Evolutionary conservation across 169 alveolate genomes (phyloP).

Genomic region (Eimeria falciformis): DNA sequence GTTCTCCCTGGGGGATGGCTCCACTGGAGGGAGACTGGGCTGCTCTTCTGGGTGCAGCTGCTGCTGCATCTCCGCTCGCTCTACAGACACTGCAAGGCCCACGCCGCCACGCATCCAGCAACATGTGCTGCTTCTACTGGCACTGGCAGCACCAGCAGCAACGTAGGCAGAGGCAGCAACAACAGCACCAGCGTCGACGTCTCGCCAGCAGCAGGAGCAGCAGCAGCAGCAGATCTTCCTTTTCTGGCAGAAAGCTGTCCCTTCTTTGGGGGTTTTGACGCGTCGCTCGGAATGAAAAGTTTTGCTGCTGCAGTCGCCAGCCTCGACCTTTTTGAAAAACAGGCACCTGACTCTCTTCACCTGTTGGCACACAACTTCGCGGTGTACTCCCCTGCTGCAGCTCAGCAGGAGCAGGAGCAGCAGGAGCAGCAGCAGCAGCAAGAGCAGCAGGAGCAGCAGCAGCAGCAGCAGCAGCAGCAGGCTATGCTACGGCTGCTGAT

Average conservation of each 20-base stretch:
- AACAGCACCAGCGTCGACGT: not conserved
- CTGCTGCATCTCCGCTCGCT: slow-evolving; percentile 49
- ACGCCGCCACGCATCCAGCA: not conserved
- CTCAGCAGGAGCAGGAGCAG: slow-evolving; percentile 44
- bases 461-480: slow-evolving; percentile 68
- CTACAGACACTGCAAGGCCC: slow-evolving; percentile 49
- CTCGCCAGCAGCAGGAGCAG: slow-evolving; percentile 58
- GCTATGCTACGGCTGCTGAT: slow-evolving; percentile 44
- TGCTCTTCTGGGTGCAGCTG: slow-evolving; percentile 66
- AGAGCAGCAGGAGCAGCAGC: slow-evolving; percentile 24
- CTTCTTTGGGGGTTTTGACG: slow-evolving; percentile 32
- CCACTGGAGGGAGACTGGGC: slow-evolving; percentile 69
- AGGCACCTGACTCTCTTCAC: slow-evolving; percentile 21
- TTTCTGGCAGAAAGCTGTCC: slow-evolving; percentile 29
- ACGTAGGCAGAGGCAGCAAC: slow-evolving; percentile 1
- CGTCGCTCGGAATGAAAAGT: not conserved
- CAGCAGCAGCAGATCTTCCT: slow-evolving; percentile 56
- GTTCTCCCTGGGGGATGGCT: slow-evolving; percentile 73
- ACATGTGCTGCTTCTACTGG: slow-evolving; percentile 14
- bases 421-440: slow-evolving; percentile 8
- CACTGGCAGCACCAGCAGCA: slow-evolving; percentile 38
- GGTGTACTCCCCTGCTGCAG: slow-evolving; percentile 63
- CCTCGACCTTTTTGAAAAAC: not conserved
- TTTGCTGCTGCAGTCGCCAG: not conserved
- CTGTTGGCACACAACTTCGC: slow-evolving; percentile 33